Percentiles rank a stretch among this genome's conserved stretches.
phyloP scores from a whole-genome alignment of 169 alveolate species.

The Plasmodium berghei region DNA sequence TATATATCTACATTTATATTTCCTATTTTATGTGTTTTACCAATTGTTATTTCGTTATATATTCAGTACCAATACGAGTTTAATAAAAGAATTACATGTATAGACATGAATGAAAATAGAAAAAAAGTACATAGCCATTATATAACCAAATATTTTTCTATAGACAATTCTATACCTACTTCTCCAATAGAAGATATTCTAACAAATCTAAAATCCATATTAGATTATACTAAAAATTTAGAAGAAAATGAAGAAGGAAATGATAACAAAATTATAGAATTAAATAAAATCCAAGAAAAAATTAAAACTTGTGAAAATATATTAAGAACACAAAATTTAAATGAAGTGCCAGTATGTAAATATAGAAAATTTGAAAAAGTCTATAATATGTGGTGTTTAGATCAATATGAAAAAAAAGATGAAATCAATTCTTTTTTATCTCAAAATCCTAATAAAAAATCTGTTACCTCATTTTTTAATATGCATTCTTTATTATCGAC shows the following conservation, averaged over 20 bases:
- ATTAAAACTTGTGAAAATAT: conserved; percentile 59
- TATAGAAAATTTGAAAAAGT: conserved; percentile 70
- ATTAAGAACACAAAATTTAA: conserved; percentile 58
- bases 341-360: conserved; percentile 59
- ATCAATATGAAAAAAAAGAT: conserved; percentile 16
- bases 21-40: conserved; percentile 1
- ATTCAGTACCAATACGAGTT: conserved; percentile 32
- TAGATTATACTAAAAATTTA: conserved; percentile 21
- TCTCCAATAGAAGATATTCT: conserved; percentile 71
- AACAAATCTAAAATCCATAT: conserved; percentile 11
- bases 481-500: conserved; percentile 53
- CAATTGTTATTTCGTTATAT: conserved; percentile 18
- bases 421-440: conserved; percentile 24
- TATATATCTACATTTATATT: conserved; percentile 1
- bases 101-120: not conserved
- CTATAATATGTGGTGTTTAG: conserved; percentile 73
- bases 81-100: conserved; percentile 6
- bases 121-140: not conserved
- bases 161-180: conserved; percentile 50
- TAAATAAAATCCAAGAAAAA: conserved; percentile 54
- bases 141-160: conserved; percentile 60
- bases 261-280: conserved; percentile 5
- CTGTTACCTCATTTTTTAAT: conserved; percentile 33
- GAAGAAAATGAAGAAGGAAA: conserved; percentile 55
- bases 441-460: conserved; percentile 30